Conservation (phyloP, 208 protist species). For the Acanthamoeba culbertsoni region DNA sequence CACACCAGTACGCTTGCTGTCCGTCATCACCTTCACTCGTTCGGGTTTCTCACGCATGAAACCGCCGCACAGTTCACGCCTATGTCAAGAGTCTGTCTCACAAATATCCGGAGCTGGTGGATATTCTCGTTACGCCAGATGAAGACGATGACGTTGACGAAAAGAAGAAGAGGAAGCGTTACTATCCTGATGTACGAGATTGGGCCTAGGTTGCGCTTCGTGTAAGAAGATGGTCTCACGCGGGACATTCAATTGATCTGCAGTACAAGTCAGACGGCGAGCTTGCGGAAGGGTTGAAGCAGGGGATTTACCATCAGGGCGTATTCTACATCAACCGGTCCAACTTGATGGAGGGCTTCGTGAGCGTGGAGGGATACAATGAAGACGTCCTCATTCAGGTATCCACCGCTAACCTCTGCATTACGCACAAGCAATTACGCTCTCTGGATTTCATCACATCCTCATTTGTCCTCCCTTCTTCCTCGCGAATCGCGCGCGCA, state of each 20-base stretch:
- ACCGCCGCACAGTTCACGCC: conserved; percentile 21
- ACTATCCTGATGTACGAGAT: not conserved
- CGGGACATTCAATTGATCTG: no score
- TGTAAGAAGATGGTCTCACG: not conserved
- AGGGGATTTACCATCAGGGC: conserved; percentile 44
- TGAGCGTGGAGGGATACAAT: not conserved
- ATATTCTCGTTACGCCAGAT: conserved; percentile 41
- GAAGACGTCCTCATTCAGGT: conserved; percentile 20
- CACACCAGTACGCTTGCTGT: not conserved
- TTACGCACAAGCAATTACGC: not conserved
- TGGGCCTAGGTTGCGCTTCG: not conserved
- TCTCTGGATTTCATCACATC: not conserved
- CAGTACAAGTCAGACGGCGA: conserved; percentile 36
- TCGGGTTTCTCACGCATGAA: no score
- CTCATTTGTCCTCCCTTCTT: no score
- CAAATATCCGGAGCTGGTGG: conserved; percentile 60
- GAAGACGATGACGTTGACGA: not conserved
- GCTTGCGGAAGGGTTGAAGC: conserved; percentile 57
- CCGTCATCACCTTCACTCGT: not conserved
- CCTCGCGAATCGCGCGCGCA: not conserved
- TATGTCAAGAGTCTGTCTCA: conserved; percentile 46
- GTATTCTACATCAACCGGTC: not conserved
- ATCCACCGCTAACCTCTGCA: not conserved
- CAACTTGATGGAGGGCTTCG: conserved; percentile 53
- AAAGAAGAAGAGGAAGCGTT: conserved; percentile 17